Percentiles rank a stretch among this genome's conserved stretches.
phyloP scores from a whole-genome alignment of 2,329 filamentous ascomycete species.

The Colletotrichum sp. region DNA sequence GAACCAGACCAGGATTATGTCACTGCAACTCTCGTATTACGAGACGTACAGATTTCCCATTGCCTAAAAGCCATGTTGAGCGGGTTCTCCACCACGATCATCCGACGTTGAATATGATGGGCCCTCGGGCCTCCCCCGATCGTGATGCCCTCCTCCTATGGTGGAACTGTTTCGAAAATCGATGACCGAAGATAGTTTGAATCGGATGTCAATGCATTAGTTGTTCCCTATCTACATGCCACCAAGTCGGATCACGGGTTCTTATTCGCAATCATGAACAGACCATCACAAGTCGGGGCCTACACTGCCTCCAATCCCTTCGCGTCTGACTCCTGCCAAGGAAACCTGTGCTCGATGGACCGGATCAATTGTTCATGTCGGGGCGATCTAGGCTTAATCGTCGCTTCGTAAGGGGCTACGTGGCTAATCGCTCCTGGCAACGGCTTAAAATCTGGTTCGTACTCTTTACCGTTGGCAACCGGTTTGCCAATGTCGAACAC shows the following conservation, averaged over 20 bases:
- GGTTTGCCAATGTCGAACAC: conserved; percentile 46
- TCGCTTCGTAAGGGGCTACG: not conserved
- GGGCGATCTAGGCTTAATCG: not conserved
- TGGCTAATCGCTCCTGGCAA: not conserved
- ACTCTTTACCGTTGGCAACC: conserved; percentile 35
- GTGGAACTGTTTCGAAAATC: not conserved
- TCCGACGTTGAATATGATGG: not conserved
- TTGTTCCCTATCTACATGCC: not conserved
- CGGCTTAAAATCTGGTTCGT: conserved; percentile 24
- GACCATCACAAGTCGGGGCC: not conserved
- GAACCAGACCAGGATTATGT: not conserved
- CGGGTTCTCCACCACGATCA: not conserved
- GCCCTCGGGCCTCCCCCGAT: not conserved
- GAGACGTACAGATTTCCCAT: not conserved
- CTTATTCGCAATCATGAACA: not conserved
- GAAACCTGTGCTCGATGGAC: not conserved
- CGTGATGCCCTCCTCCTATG: not conserved
- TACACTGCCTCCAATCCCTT: not conserved
- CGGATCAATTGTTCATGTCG: conserved; percentile 9
- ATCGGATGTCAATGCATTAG: not conserved
- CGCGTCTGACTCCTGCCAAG: not conserved
- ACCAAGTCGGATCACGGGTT: not conserved
- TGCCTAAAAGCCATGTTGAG: not conserved
- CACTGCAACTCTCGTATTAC: not conserved
- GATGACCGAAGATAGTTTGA: not conserved